phyloP scores from a whole-genome alignment of 768 basidiomycete species.

The Suillus decipiens region DNA sequence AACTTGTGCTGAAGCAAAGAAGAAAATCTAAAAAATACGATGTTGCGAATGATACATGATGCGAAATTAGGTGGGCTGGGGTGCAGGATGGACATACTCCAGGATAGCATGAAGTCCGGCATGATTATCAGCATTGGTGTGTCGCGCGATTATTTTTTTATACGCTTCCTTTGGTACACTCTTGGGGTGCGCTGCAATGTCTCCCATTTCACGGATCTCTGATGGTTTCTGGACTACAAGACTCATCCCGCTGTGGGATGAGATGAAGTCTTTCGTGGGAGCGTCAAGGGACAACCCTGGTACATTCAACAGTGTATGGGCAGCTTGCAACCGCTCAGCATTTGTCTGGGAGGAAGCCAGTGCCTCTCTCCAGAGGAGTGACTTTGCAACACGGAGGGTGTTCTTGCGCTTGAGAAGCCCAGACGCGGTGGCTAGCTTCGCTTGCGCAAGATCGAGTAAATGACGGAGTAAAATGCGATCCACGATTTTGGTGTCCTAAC shows the following conservation, averaged over 20 bases:
- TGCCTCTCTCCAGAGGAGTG: conserved; percentile 4
- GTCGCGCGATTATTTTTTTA: neutral
- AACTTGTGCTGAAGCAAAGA: neutral
- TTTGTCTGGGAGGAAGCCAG: neutral
- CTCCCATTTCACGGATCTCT: neutral
- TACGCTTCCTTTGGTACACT: neutral
- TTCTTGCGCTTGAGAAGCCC: neutral
- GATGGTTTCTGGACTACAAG: neutral
- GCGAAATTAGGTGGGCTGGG: neutral
- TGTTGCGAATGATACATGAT: neutral
- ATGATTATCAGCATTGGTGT: neutral
- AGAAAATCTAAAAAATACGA: neutral
- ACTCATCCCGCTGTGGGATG: neutral
- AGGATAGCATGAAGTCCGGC: neutral
- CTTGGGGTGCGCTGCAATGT: neutral
- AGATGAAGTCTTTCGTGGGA: neutral
- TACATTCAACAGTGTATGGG: neutral
- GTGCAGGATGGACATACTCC: neutral
- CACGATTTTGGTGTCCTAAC: neutral
- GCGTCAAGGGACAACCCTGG: neutral
- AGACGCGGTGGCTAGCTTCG: neutral
- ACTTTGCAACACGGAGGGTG: neutral
- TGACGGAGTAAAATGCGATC: conserved; percentile 7
- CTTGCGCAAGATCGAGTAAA: conserved; percentile 5
- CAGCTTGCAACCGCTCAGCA: neutral